These are phyloP conservation scores for Fusarium sp. DNA, from an alignment of 2,329 filamentous ascomycete genomes.

Conservation along the genomic window DNA sequence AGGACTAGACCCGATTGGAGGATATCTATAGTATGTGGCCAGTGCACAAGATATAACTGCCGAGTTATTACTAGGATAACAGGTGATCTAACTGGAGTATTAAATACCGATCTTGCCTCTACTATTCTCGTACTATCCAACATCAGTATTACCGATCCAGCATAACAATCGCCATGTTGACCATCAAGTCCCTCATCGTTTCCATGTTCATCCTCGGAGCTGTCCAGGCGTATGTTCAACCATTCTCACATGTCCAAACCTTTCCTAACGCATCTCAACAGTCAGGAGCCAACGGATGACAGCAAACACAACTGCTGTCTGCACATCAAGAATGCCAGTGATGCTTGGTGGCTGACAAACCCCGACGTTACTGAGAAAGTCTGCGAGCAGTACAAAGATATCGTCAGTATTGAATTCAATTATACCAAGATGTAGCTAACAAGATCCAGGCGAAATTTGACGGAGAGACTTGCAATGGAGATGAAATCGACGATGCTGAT, in stretches of 20 bases:
- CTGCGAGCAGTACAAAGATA: neutral
- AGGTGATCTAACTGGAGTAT: neutral
- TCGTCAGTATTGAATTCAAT: rapidly evolving
- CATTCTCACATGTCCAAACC: rapidly evolving
- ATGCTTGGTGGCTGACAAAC: neutral
- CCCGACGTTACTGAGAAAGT: neutral
- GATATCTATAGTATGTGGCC: neutral
- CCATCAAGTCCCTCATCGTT: neutral
- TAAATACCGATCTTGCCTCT: neutral
- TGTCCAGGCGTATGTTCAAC: neutral
- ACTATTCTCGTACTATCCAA: too few species aligned
- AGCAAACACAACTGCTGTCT: neutral
- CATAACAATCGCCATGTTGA: neutral
- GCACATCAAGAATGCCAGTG: neutral
- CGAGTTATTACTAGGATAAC: neutral
- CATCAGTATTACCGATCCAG: rapidly evolving
- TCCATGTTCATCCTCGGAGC: neutral
- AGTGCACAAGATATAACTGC: neutral
- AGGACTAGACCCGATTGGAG: neutral
- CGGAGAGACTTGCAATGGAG: neutral
- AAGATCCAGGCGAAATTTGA: neutral
- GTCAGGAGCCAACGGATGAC: neutral
- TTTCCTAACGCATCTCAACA: neutral
- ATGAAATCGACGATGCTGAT: neutral
- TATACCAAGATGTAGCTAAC: neutral